A percentile compares a stretch with the other conserved stretches of the same genome.
These are phyloP conservation scores for Asterophora parasitica DNA, from an alignment of 768 basidiomycete species.

Conservation along the genomic window DNA sequence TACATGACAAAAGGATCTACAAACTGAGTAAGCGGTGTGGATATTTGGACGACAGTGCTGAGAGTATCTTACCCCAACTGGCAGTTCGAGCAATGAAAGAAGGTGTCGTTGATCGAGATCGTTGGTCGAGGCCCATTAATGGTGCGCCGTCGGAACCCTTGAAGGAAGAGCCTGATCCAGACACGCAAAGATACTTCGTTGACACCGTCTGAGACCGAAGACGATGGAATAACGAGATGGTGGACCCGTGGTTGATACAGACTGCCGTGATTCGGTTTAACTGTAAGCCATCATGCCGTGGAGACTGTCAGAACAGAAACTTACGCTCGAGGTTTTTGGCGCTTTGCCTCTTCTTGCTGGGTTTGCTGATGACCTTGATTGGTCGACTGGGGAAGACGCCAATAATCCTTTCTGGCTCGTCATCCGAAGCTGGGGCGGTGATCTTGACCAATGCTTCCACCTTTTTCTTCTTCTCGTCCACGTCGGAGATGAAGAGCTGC, in stretches of 20 bases:
- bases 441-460: constrained; percentile 92
- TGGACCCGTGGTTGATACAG: constrained; percentile 93
- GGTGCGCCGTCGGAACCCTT: constrained; percentile 91
- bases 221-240: constrained; percentile 94
- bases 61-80: constrained; percentile 67
- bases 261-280: constrained; percentile 39
- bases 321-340: constrained; percentile 89
- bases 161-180: constrained; percentile 88
- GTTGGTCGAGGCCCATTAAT: constrained; percentile 74
- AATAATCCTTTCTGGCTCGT: constrained; percentile 77
- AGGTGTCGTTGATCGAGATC: constrained; percentile 65
- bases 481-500: constrained; percentile 91
- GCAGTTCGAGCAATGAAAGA: constrained; percentile 89
- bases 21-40: constrained; percentile 1
- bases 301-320: constrained; percentile 28
- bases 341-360: constrained; percentile 93
- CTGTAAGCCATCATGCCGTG: constrained; percentile 5
- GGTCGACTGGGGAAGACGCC: constrained; percentile 88
- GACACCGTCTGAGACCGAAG: constrained; percentile 92
- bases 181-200: constrained; percentile 93
- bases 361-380: constrained; percentile 99
- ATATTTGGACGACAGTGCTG: background rate
- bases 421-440: constrained; percentile 72
- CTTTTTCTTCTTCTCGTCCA: constrained; percentile 93
- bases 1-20: constrained; percentile 94